Base-by-base conservation (phyloP, 345 rosid genomes). In the Gossypium stocksii region DNA sequence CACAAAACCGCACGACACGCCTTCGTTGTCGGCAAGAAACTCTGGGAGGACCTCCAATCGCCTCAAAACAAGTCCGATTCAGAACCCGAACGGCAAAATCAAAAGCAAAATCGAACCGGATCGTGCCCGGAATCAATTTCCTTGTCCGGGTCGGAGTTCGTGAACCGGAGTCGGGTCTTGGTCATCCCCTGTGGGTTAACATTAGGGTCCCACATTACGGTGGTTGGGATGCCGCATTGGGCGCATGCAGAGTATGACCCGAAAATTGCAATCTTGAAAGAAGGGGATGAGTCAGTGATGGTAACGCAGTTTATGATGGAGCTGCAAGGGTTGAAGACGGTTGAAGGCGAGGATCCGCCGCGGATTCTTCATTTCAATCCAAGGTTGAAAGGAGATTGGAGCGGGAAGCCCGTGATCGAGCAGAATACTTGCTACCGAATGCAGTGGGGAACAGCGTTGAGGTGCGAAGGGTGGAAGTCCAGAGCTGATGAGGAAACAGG, bases 301-400 rank as follows among this genome's bases (percentile, higher is more conserved):
- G 97, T 93, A 74, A 79, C 91, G 1, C 98, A 93, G 80, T 93
- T 91, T 74, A 89, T 86, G 85, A 84, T 93, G 89, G 98, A 93
- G 74, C 59, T 93, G 73, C 97, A 86, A 65, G 94, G 92, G 17
- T 59, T 90, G 73, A 90, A 83, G 65, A 77, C 85, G 11, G 90
- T 83, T 6, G 90, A 88, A 2, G 89, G 90, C 10, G 94, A 90
- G 81, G 90, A 88, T 74, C 94, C 94, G 34, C 92, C 92, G 4
- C 81, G 88, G 84, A 86, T 88, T 61, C 85, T 90, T 64, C 94
- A 90, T 84, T 88, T 90, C 44, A 90, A 90, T 51, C 92, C 90
- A 38, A 79, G 92, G 80, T 70, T 90, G 78, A 90, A 77, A 71
- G 94, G 94, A 27, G 94, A 90, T 73, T 90, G 94, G 94, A 90